phyloP scores from a whole-genome alignment of 495 filamentous ascomycete genomes.

The Aspergillus incahuasiensis region DNA sequence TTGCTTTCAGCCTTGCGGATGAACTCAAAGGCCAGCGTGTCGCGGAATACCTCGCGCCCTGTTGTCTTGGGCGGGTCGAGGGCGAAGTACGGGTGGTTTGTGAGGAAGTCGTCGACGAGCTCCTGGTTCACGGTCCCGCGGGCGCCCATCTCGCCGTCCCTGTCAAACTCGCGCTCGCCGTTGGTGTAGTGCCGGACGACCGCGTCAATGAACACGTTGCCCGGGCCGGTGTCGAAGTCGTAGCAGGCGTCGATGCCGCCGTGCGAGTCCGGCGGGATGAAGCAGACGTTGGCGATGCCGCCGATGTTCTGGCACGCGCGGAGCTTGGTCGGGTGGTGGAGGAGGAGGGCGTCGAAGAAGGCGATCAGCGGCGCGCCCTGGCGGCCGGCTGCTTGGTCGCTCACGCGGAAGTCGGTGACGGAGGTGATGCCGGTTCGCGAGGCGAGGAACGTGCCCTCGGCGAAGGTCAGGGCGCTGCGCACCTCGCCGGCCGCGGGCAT shows the following conservation, averaged over 20 bases:
- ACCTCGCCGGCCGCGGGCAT: slow-evolving; percentile 49
- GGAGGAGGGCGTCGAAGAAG: slow-evolving; percentile 46
- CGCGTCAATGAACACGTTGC: slow-evolving; percentile 40
- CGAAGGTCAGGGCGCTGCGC: slow-evolving; percentile 45
- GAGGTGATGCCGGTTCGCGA: slow-evolving; percentile 42
- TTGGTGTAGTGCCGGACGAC: slow-evolving; percentile 34
- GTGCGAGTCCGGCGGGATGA: slow-evolving; percentile 50
- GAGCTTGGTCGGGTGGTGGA: slow-evolving; percentile 52
- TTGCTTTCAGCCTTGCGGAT: slow-evolving; percentile 41
- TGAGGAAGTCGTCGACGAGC: slow-evolving; percentile 50
- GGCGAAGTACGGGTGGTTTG: slow-evolving; percentile 41
- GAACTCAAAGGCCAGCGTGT: slow-evolving; percentile 45
- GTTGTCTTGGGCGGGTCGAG: slow-evolving; percentile 53
- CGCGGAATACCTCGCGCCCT: slow-evolving; percentile 54
- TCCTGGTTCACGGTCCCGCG: slow-evolving; percentile 48
- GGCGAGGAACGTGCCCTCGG: slow-evolving; percentile 40
- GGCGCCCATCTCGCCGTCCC: slow-evolving; percentile 49
- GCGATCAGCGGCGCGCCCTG: slow-evolving; percentile 44
- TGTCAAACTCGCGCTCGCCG: slow-evolving; percentile 31
- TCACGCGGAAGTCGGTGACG: slow-evolving; percentile 43
- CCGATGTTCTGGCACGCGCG: slow-evolving; percentile 58
- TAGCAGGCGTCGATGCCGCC: slow-evolving; percentile 44
- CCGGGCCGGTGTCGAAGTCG: slow-evolving; percentile 50
- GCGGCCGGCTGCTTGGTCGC: slow-evolving; percentile 42
- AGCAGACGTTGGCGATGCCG: slow-evolving; percentile 57